Evolutionary conservation across 495 filamentous ascomycete species (phyloP).

Genomic region (Penicillium pulvis): DNA sequence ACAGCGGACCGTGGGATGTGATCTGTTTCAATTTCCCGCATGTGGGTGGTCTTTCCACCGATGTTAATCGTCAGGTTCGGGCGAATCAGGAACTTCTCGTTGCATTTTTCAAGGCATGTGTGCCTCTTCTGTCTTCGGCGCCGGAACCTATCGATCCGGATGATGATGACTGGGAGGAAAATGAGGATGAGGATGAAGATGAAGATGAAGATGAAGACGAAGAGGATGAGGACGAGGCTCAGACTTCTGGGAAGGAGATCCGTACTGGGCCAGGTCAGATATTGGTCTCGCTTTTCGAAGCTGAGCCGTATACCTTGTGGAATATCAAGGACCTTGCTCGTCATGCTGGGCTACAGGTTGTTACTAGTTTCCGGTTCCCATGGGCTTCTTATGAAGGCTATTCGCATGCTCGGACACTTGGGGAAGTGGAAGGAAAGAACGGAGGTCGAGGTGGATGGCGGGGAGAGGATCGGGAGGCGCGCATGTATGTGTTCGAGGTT

Average conservation of each 20-base stretch:
- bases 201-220: slow-evolving; percentile 19
- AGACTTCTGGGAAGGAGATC: slow-evolving; percentile 21
- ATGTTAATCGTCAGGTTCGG: slow-evolving; percentile 92
- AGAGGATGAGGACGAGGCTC: slow-evolving; percentile 11
- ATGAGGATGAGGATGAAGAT: slow-evolving; percentile 25
- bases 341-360: slow-evolving; percentile 73
- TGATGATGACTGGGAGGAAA: slow-evolving; percentile 21
- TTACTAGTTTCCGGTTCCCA: slow-evolving; percentile 76
- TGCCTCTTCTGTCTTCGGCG: slow-evolving; percentile 49
- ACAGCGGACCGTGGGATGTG: slow-evolving; percentile 61
- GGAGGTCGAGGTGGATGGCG: slow-evolving; percentile 66
- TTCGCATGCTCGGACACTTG: slow-evolving; percentile 82
- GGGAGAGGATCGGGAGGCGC: slow-evolving; percentile 72
- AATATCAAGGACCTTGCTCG: slow-evolving; percentile 85
- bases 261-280: slow-evolving; percentile 61
- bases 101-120: slow-evolving; percentile 70
- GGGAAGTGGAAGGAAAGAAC: slow-evolving; percentile 65
- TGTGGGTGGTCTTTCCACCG: slow-evolving; percentile 84
- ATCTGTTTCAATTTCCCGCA: slow-evolving; percentile 98
- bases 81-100: slow-evolving; percentile 90
- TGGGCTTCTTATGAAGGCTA: slow-evolving; percentile 80
- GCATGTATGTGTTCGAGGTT: slow-evolving; percentile 77
- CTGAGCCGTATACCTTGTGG: slow-evolving; percentile 92
- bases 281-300: slow-evolving; percentile 87
- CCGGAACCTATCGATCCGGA: slow-evolving; percentile 31